Evolutionary conservation across 2,329 filamentous ascomycete genomes (phyloP).

Genomic region (Pestalotiopsis sp.): DNA sequence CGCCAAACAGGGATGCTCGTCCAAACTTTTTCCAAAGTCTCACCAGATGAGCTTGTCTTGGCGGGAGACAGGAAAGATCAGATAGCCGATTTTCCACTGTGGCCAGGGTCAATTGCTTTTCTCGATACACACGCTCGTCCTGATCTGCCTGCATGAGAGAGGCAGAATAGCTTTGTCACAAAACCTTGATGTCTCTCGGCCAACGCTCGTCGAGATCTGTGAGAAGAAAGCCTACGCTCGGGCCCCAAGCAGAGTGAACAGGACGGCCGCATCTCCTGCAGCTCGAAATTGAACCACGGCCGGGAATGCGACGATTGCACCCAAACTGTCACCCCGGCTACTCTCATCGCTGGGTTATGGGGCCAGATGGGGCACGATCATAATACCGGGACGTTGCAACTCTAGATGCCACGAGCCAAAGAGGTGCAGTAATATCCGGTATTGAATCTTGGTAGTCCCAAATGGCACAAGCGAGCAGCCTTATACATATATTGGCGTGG

Average conservation of each 20-base stretch:
- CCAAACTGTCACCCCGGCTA: neutral
- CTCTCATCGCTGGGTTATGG: neutral
- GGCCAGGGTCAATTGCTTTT: neutral
- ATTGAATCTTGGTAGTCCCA: too few relatives aligned
- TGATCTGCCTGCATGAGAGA: too few relatives aligned
- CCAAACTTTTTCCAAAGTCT: neutral
- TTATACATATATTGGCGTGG: too few relatives aligned
- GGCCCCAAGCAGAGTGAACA: neutral
- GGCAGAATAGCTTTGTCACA: neutral
- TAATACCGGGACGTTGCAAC: neutral
- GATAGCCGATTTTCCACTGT: neutral
- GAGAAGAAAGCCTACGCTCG: neutral
- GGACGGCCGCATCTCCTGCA: neutral
- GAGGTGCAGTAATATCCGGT: conserved; percentile 1
- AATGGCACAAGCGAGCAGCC: too few relatives aligned
- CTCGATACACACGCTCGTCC: neutral
- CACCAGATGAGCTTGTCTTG: neutral
- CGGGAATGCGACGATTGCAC: neutral
- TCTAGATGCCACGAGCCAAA: neutral
- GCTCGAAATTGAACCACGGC: neutral
- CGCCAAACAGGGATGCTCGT: neutral
- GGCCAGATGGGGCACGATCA: neutral
- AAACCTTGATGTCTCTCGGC: neutral
- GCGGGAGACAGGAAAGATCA: neutral
- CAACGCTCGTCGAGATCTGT: neutral